Base-by-base conservation (phyloP, 2,329 filamentous ascomycete genomes). In the Fusarium acutatum region DNA sequence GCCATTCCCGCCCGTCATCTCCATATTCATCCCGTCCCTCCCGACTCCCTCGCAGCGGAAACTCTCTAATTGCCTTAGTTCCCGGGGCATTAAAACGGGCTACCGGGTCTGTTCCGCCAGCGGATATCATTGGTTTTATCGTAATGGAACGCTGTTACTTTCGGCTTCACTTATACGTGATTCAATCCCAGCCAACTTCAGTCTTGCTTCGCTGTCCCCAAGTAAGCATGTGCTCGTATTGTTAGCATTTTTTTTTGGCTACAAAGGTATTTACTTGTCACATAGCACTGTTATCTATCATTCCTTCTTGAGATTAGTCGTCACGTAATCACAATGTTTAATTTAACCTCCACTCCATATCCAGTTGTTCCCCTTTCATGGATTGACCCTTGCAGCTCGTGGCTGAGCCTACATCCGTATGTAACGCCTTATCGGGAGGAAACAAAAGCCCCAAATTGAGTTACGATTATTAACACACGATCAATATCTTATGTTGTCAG, bases 111-210 rank as follows among this genome's bases (percentile, higher is more conserved):
- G 38, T 53, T 64, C 52, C 65, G 65, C 54, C 46, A 64, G 57
- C 71, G 64, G 41, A 44, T 66, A 59, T 59, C 43, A 74, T 71
- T 74, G 71, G 71, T 56, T 46, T 43, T 56, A 43, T 59, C 41
- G 43, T 50, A 54, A 72, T 38, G 43, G 26, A 52, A 56, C 47
- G 35, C 65, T 46, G 24, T 37, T 8, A 7, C 26, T 49, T 50
- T 20, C 32, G 34, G 20, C 17, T 46, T 63, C 30, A 50, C 47
- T 40, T 56, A 32, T 24, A 46, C 15, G 26, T 49, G 37, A 30
- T 32, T 49, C 35, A 49, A 37, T 22, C 13, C 24, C 41, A 30
- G n/a, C 32, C 30, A 38, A 38, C 50, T n/a, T 38, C 26, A n/a
- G 22, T 49, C 44, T 37, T 32, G 22, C 38, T 26, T 57, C n/a